Percentiles rank a stretch among this genome's conserved stretches.
phyloP scores from a whole-genome alignment of 2,329 filamentous ascomycete genomes.

The Ascochyta pisi region DNA sequence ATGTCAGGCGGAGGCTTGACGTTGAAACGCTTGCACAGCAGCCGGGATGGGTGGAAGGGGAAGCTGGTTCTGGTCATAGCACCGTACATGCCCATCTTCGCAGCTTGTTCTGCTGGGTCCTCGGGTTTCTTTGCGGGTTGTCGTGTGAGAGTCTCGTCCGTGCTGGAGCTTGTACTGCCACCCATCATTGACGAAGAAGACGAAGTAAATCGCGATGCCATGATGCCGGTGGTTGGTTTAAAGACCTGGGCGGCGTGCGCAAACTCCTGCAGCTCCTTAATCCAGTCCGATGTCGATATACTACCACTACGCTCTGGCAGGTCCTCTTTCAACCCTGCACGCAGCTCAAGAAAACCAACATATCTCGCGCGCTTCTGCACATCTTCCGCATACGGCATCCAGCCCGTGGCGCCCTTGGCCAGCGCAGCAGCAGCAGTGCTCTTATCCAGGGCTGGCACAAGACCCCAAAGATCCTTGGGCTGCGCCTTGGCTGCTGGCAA shows the following conservation, averaged over 20 bases:
- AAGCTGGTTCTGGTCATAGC: constrained; percentile 76
- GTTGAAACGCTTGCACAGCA: constrained; percentile 95
- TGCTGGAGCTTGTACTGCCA: constrained; percentile 17
- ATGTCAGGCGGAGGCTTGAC: constrained; percentile 77
- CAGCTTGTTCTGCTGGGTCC: constrained; percentile 85
- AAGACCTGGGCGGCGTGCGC: constrained; percentile 78
- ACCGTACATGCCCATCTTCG: constrained; percentile 91
- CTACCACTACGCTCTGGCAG: constrained; percentile 64
- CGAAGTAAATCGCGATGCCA: constrained; percentile 90
- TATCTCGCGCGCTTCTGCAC: constrained; percentile 82
- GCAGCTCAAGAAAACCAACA: constrained; percentile 78
- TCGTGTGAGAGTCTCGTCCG: constrained; percentile 51
- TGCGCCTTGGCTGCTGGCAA: constrained; percentile 68
- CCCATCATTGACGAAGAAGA: constrained; percentile 50
- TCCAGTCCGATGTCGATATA: constrained; percentile 73
- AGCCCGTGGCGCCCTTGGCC: constrained; percentile 63
- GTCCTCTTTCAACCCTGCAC: constrained; percentile 64
- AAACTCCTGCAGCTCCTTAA: constrained; percentile 81
- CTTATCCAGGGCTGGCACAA: constrained; percentile 54
- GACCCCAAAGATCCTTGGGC: constrained; percentile 60
- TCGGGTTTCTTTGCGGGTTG: constrained; percentile 64
- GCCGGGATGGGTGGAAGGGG: constrained; percentile 78
- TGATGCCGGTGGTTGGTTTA: constrained; percentile 87
- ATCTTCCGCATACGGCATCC: constrained; percentile 86
- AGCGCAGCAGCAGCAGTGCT: constrained; percentile 55